These are phyloP conservation scores for Leccinum pellstonianum DNA, from an alignment of 768 basidiomycete species.

Conservation along the genomic window DNA sequence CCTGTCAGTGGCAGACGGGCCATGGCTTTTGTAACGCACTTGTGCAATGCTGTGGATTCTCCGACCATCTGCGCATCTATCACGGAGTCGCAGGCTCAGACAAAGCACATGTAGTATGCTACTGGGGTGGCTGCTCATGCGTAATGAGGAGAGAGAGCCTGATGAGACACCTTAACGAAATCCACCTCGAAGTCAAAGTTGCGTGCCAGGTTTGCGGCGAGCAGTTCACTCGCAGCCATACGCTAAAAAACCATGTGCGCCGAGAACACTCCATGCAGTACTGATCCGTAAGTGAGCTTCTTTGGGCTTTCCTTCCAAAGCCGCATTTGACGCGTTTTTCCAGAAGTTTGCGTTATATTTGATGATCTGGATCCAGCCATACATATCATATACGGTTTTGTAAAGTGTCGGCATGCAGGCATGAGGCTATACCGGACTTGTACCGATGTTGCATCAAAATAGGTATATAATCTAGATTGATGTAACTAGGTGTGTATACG, in stretches of 20 bases:
- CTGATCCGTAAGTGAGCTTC: not conserved
- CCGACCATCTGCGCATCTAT: conserved; percentile 21
- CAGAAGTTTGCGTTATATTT: not conserved
- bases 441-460: conserved; percentile 3
- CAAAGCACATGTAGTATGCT: conserved; percentile 3
- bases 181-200: conserved; percentile 21
- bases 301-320: not conserved
- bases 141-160: conserved; percentile 31
- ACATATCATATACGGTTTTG: not conserved
- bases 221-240: conserved; percentile 28
- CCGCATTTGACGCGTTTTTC: not conserved
- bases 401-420: not conserved
- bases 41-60: conserved; percentile 9
- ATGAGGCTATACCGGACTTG: not conserved
- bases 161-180: conserved; percentile 27
- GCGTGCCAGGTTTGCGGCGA: conserved; percentile 17
- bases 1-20: conserved; percentile 18
- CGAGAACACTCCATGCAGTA: conserved; percentile 12
- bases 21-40: not conserved
- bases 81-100: conserved; percentile 26
- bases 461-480: not conserved
- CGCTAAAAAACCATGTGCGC: conserved; percentile 15
- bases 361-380: not conserved
- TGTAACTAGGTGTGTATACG: not conserved
- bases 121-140: conserved; percentile 19